Conservation (phyloP, 1,284 basidiomycete species). For the Fistulina hepatica region DNA sequence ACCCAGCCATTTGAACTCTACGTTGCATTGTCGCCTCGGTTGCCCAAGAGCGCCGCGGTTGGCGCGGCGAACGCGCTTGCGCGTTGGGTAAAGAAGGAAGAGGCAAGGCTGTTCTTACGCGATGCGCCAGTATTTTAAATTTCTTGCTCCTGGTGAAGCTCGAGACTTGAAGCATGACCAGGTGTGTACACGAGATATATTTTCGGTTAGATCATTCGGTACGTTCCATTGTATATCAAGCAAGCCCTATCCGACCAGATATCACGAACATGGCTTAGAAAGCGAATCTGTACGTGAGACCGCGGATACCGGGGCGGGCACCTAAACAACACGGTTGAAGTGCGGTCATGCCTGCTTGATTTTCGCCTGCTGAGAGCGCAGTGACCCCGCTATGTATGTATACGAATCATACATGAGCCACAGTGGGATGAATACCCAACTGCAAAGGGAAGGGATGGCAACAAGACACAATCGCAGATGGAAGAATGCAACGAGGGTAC, state of each 20-base stretch:
- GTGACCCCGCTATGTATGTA: constrained; percentile 45
- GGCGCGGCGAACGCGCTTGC: constrained; percentile 82
- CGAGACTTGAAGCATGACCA: no score
- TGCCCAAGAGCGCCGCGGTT: constrained; percentile 81
- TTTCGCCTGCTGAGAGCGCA: constrained; percentile 38
- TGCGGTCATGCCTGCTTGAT: no score
- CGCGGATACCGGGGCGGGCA: no score
- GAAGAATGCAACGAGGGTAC: constrained; percentile 56
- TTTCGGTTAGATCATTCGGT: no score
- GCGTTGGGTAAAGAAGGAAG: constrained; percentile 85
- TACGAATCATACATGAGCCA: constrained; percentile 72
- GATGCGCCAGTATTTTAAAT: constrained; percentile 79
- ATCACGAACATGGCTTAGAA: no score
- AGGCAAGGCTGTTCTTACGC: constrained; percentile 68
- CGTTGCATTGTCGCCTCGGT: constrained; percentile 65
- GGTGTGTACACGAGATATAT: no score
- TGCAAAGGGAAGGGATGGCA: constrained; percentile 23
- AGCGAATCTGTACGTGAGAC: no score
- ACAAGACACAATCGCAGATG: not conserved
- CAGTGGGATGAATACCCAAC: constrained; percentile 70
- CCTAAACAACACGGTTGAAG: no score
- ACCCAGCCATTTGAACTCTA: constrained; percentile 92
- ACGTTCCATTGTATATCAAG: no score
- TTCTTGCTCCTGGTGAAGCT: no score
- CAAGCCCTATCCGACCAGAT: no score